Base-by-base conservation (phyloP, 805 yeast species). In the Candida broadrunensis region DNA sequence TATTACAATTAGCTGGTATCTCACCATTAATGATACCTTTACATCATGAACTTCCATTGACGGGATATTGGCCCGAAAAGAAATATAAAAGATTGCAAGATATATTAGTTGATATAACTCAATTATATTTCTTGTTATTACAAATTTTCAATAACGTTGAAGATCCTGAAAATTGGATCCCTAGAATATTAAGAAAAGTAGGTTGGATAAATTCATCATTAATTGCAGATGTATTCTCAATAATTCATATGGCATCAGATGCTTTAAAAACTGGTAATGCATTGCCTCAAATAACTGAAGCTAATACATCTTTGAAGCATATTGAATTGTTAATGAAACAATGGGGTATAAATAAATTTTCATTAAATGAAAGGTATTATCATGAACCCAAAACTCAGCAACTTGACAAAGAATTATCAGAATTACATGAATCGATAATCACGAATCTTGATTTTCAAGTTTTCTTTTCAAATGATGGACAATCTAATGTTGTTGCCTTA, bases 281-380 rank as follows among this genome's bases (percentile, higher is more conserved):
- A 6, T 46, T 65, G 19, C 70, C 70, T 1, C 57, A 60, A 37
- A 54, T 63, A 8, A 62, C 67, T 1, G 58, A 55, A 15, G 63
- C 62, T 5, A 61, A 58, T 13, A 40, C 61, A 8, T 54, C 66
- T 0, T 42, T 62, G 39, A 58, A 54, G 36, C 70, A 64, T 44
- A 46, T 56, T 41, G 60, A 61, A 19, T 39, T 50, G 2, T 43
- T 63, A 18, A 45, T 56, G 26, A 37, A 39, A 12, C 59, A 59
- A 46, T 63, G 68, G 68, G 65, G 65, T 3, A 44, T 51, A 3
- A 38, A 42, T 8, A 47, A 44, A 19, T 29, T 48, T 2, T 56
- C 63, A 1, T 35, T 58, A 29, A 54, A 50, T 45, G 65, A 61
- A 39, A 27, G 63, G 20, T 51, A 55, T 38, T 59, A 57, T 38